These are phyloP conservation scores for Melocanna baccifera DNA, from an alignment of 176 grass and related monocot species.

Conservation along the genomic window DNA sequence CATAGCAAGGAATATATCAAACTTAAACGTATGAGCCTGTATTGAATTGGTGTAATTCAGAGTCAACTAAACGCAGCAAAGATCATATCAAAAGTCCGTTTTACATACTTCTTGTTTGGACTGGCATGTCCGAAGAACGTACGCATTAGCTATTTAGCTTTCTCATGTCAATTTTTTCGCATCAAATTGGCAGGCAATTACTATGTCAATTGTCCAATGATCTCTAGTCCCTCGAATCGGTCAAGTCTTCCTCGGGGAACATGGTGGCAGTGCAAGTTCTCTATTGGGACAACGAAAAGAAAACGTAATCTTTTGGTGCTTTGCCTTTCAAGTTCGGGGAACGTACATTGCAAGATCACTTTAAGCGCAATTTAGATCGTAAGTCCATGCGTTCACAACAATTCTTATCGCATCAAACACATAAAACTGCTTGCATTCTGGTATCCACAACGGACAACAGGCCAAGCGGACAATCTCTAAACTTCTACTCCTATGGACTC, in stretches of 20 bases:
- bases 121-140: constrained; percentile 8
- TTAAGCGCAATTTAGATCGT: neutral
- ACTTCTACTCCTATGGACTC: no score
- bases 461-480: no score
- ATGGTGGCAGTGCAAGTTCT: neutral
- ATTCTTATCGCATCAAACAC: neutral
- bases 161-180: neutral
- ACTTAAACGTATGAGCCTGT: neutral
- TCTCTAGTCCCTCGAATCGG: neutral
- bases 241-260: constrained; percentile 18
- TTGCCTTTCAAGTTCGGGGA: constrained; percentile 6
- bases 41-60: neutral
- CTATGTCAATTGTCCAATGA: constrained; percentile 7
- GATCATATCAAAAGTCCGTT: neutral
- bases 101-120: constrained; percentile 1
- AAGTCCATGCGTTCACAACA: constrained; percentile 33
- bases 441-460: neutral
- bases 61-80: constrained; percentile 17
- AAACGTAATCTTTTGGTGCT: constrained; percentile 16
- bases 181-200: constrained; percentile 1
- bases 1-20: neutral
- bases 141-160: neutral
- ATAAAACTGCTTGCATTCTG: neutral
- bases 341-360: constrained; percentile 23
- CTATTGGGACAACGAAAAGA: neutral